Percentiles rank a stretch among this genome's conserved stretches.
Conservation (phyloP, 148 eudicot genomes). For the Camellia sinensis region DNA sequence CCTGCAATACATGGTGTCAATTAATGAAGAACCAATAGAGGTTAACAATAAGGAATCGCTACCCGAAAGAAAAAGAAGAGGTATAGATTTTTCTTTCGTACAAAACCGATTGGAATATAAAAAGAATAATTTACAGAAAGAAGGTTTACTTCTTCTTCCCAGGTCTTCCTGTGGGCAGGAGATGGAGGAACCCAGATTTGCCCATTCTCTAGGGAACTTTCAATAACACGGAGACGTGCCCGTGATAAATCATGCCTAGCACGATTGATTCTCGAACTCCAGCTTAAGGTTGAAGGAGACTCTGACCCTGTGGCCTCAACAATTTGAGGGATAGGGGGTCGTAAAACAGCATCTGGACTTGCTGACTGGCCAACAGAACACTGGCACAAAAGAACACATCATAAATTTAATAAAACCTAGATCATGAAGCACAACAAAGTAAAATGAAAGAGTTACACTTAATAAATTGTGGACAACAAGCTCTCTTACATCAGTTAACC, state of each 20-base stretch:
- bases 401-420: constrained; percentile 10
- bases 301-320: constrained; percentile 83
- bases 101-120: constrained; percentile 1
- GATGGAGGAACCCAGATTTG: constrained; percentile 88
- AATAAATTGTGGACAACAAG: constrained; percentile 9
- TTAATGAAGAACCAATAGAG: constrained; percentile 7
- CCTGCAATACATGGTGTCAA: constrained; percentile 41
- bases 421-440: background rate
- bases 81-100: background rate
- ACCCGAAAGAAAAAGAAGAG: background rate
- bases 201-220: constrained; percentile 87
- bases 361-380: constrained; percentile 36
- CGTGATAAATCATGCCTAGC: constrained; percentile 84
- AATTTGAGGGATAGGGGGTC: constrained; percentile 61
- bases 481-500: constrained; percentile 62
- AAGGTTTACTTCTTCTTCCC: constrained; percentile 91
- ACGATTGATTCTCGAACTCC: constrained; percentile 62
- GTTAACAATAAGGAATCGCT: background rate
- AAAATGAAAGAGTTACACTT: background rate
- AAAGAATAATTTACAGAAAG: constrained; percentile 13
- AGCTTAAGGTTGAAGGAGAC: constrained; percentile 67
- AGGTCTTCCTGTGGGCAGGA: constrained; percentile 82
- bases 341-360: constrained; percentile 44
- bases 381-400: constrained; percentile 32
- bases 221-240: constrained; percentile 89